A percentile compares a stretch with the other conserved stretches of the same genome.
Evolutionary conservation across 208 protist genomes (phyloP).

Genomic region (Leishmania turanica): DNA sequence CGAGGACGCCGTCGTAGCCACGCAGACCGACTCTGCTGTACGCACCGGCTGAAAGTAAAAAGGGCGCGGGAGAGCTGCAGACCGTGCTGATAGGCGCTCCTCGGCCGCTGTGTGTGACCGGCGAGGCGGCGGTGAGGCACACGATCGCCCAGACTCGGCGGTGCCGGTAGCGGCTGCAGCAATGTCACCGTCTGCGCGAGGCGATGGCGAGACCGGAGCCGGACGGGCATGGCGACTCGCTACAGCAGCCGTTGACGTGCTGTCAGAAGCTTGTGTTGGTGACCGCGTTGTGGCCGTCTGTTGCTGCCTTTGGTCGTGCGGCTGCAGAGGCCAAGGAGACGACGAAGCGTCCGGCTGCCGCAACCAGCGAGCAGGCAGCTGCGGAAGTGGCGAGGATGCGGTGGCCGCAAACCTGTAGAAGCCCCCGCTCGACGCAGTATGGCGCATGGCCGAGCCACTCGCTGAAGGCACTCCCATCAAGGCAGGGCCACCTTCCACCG

Average conservation of each 20-base stretch:
- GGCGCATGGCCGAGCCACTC: not conserved
- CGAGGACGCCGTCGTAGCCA: slow-evolving; percentile 22
- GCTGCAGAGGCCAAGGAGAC: not conserved
- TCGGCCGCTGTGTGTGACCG: not conserved
- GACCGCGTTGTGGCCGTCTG: not conserved
- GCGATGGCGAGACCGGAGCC: not conserved
- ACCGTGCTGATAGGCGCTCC: not conserved
- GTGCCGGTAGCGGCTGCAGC: not conserved
- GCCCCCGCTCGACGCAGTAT: not conserved
- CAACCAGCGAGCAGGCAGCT: not conserved
- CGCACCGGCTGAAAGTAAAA: slow-evolving; percentile 20
- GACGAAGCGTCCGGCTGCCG: not conserved
- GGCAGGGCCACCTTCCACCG: not conserved
- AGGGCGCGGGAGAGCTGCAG: not conserved
- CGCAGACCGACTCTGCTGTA: slow-evolving; percentile 25
- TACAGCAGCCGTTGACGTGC: not conserved
- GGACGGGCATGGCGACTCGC: not conserved
- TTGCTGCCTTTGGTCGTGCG: not conserved
- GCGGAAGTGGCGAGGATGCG: not conserved
- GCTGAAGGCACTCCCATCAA: not conserved
- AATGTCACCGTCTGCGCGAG: not conserved
- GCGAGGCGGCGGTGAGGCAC: no score
- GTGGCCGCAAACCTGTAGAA: not conserved
- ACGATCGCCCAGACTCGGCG: not conserved
- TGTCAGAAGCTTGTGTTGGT: not conserved